These are phyloP conservation scores for Chlamydomonas eustigma DNA, from an alignment of 139 green algal genomes.

Conservation along the genomic window DNA sequence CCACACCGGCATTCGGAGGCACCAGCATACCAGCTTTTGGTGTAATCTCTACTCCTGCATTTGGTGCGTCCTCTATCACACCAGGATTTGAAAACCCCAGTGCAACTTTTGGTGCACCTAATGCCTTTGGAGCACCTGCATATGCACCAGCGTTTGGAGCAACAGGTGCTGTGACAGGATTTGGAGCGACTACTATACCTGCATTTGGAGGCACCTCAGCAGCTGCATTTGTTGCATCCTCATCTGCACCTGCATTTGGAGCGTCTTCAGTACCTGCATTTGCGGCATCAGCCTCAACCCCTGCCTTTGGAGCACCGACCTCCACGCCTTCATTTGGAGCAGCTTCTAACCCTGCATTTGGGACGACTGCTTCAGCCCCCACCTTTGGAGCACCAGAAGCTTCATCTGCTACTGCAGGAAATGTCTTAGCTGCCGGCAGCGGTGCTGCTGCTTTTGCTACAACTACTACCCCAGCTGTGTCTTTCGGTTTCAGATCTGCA, in stretches of 20 bases:
- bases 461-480: neutral
- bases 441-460: neutral
- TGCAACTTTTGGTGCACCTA: neutral
- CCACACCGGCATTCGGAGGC: conserved; percentile 16
- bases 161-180: neutral
- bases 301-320: conserved; percentile 11
- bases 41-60: neutral
- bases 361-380: neutral
- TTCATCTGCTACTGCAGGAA: too few species aligned
- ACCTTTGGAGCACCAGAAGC: conserved; percentile 9
- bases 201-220: conserved; percentile 7
- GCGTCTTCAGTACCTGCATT: conserved; percentile 4
- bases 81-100: conserved; percentile 13
- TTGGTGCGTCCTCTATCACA: neutral
- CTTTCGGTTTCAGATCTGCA: neutral
- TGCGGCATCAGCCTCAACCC: neutral
- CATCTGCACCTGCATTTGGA: conserved; percentile 15
- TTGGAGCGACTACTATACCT: conserved; percentile 8
- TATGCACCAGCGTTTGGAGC: conserved; percentile 12
- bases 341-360: conserved; percentile 14
- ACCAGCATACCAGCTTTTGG: conserved; percentile 12
- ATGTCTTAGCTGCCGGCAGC: conserved; percentile 3
- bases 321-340: conserved; percentile 7
- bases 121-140: neutral
- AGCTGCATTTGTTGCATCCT: neutral